These are phyloP conservation scores for Colletotrichum sp. DNA, from an alignment of 2,329 filamentous ascomycete species.

Conservation along the genomic window DNA sequence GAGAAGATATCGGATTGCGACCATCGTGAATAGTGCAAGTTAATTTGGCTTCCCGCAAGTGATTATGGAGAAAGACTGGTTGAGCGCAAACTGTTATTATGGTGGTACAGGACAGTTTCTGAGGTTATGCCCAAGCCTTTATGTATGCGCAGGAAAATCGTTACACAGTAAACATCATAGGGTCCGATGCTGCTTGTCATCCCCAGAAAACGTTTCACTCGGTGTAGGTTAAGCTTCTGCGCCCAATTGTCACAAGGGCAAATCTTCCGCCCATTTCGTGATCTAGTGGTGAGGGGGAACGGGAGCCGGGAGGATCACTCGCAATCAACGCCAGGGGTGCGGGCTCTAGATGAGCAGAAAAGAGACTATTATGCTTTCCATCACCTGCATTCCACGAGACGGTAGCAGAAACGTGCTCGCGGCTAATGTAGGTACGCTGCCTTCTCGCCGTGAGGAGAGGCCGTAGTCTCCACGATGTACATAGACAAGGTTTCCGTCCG, in stretches of 20 bases:
- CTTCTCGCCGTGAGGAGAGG: background rate
- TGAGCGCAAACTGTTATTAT: too few species aligned
- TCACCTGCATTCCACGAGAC: background rate
- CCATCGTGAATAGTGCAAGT: background rate
- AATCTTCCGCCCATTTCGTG: background rate
- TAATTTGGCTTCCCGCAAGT: background rate
- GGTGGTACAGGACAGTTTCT: too few species aligned
- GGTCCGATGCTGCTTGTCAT: background rate
- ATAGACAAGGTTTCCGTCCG: background rate
- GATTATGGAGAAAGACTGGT: background rate
- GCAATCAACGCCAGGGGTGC: background rate
- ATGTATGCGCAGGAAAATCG: background rate
- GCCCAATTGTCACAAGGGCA: background rate
- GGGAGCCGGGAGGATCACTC: background rate
- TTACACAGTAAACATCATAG: accelerated
- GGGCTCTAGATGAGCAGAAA: background rate
- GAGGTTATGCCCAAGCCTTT: background rate
- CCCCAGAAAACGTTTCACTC: background rate
- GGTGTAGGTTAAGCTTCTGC: background rate
- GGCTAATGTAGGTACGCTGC: background rate
- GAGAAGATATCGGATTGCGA: background rate
- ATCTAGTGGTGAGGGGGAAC: background rate
- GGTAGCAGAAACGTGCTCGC: background rate
- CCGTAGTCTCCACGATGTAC: background rate
- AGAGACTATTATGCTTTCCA: background rate